These are phyloP conservation scores for Boletus albobrunnescens DNA, from an alignment of 1,284 basidiomycete genomes.

Conservation along the genomic window DNA sequence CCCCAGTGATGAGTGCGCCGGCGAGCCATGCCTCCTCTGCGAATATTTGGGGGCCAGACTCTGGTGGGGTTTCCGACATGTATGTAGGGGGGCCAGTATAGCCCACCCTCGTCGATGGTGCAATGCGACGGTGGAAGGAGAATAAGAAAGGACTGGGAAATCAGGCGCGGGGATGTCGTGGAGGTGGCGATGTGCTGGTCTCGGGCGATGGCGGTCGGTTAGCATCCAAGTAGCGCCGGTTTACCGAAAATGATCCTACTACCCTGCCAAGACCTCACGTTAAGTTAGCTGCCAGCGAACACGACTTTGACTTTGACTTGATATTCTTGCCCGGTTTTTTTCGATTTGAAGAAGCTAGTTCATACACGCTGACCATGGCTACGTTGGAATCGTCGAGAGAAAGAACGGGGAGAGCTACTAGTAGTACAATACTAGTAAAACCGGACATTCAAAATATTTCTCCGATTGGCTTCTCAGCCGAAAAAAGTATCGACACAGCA, in stretches of 20 bases:
- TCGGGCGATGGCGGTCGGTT: conserved; percentile 1
- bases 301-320: not conserved
- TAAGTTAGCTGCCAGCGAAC: not conserved
- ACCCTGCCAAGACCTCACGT: conserved; percentile 2
- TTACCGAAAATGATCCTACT: not conserved
- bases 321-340: not conserved
- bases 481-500: too few relatives aligned
- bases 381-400: not conserved
- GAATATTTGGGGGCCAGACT: conserved; percentile 18
- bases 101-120: conserved; percentile 5
- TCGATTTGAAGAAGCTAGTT: not conserved
- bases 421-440: too few relatives aligned
- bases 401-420: not conserved
- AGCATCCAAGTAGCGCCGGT: not conserved
- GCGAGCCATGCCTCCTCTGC: conserved; percentile 31
- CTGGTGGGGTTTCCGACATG: conserved; percentile 29
- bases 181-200: conserved; percentile 3
- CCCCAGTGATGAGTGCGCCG: conserved; percentile 26
- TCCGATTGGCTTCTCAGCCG: too few relatives aligned
- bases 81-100: conserved; percentile 1
- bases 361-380: not conserved
- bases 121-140: not conserved
- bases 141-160: conserved; percentile 1
- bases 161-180: not conserved
- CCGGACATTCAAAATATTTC: not conserved